phyloP scores from a whole-genome alignment of 345 rosid genomes.

The Eucalyptus viminalis region DNA sequence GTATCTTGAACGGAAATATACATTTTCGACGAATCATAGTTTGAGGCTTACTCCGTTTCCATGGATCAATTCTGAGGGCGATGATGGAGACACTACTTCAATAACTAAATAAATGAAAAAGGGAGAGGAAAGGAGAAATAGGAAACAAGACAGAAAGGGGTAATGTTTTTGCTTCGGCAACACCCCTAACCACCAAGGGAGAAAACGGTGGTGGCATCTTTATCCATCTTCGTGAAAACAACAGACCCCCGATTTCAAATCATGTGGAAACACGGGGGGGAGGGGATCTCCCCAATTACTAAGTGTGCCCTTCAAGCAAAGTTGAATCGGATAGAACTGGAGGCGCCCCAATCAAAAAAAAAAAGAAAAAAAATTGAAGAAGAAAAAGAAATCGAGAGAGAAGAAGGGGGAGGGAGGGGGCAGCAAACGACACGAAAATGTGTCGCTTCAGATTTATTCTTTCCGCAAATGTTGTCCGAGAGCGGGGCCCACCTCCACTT shows the following conservation, averaged over 20 bases:
- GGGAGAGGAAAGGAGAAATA: background rate
- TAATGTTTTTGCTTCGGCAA: background rate
- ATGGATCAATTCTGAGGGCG: background rate
- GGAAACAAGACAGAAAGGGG: background rate
- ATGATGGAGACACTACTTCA: background rate
- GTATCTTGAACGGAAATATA: too few relatives aligned
- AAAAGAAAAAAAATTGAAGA: too few relatives aligned
- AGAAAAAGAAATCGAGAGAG: background rate
- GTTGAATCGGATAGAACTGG: background rate
- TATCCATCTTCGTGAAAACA: background rate
- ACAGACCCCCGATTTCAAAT: background rate
- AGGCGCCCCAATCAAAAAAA: background rate
- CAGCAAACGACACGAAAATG: background rate
- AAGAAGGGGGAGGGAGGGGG: background rate
- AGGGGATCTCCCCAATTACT: background rate
- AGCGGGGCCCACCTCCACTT: constrained; percentile 47
- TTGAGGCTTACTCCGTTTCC: too few relatives aligned
- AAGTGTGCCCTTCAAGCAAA: constrained; percentile 38
- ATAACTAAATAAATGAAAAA: too few relatives aligned
- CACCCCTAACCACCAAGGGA: background rate
- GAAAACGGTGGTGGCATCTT: background rate
- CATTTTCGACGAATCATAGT: too few relatives aligned
- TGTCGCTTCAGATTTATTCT: background rate
- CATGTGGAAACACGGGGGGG: background rate
- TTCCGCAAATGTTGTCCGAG: background rate